A percentile compares a stretch with the other conserved stretches of the same genome.
Conservation (phyloP, 108 stramenopile species). For the Discostella stelligeroides region DNA sequence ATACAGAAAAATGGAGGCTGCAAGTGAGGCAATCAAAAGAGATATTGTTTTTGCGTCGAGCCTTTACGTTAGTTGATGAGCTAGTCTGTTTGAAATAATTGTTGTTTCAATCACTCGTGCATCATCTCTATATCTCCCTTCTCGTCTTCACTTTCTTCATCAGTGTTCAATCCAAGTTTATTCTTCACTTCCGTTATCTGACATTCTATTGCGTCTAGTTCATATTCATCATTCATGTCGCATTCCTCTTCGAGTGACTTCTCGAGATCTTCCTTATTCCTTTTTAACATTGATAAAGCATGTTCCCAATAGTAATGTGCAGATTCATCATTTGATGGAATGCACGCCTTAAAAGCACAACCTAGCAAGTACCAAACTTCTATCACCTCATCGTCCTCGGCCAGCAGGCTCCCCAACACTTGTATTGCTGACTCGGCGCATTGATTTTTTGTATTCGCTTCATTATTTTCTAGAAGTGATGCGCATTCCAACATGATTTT, state of each 20-base stretch:
- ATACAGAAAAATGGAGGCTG: slow-evolving; percentile 95
- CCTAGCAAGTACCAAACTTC: slow-evolving; percentile 86
- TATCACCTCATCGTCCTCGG: slow-evolving; percentile 89
- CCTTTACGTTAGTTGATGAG: slow-evolving; percentile 92
- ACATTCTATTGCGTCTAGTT: slow-evolving; percentile 50
- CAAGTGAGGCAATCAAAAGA: slow-evolving; percentile 91
- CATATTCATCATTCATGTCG: slow-evolving; percentile 51
- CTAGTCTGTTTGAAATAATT: background rate
- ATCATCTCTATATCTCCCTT: slow-evolving; percentile 32
- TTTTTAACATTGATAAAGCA: slow-evolving; percentile 72
- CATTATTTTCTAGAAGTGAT: slow-evolving; percentile 29
- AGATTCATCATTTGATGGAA: slow-evolving; percentile 54
- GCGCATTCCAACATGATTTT: slow-evolving; percentile 86
- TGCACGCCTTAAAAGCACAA: slow-evolving; percentile 70
- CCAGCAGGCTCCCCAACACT: slow-evolving; percentile 82
- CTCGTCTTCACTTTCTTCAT: background rate
- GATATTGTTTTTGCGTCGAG: slow-evolving; percentile 98
- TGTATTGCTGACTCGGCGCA: slow-evolving; percentile 73
- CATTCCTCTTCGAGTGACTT: slow-evolving; percentile 47
- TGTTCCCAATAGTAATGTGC: slow-evolving; percentile 71
- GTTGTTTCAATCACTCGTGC: slow-evolving; percentile 3
- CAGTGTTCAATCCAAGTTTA: slow-evolving; percentile 29
- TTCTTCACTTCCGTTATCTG: slow-evolving; percentile 66
- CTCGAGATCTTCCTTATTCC: slow-evolving; percentile 66
- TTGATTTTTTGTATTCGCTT: slow-evolving; percentile 34